Percentiles rank a stretch among this genome's conserved stretches.
These are phyloP conservation scores for Neltuma alba DNA, from an alignment of 306 rosid species.

Conservation along the genomic window DNA sequence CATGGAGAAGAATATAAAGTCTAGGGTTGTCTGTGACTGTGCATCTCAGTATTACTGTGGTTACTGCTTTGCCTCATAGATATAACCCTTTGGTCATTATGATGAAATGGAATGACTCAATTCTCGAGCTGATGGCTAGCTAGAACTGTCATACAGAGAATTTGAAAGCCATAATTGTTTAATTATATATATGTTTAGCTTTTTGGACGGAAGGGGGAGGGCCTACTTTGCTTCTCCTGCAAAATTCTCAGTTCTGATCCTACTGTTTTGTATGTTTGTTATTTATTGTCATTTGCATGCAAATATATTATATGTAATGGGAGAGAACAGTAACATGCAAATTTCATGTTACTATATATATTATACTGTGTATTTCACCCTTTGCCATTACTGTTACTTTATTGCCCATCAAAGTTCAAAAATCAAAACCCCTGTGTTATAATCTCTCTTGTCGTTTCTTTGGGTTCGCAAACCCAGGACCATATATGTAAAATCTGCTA, in stretches of 20 bases:
- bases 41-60: background rate
- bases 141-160: constrained; percentile 23
- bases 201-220: constrained; percentile 26
- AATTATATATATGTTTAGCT: constrained; percentile 39
- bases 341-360: constrained; percentile 19
- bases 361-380: constrained; percentile 22
- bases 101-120: constrained; percentile 57
- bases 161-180: constrained; percentile 49
- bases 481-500: background rate
- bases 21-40: background rate
- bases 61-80: background rate
- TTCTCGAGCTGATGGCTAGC: constrained; percentile 40
- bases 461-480: background rate
- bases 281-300: constrained; percentile 15
- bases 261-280: constrained; percentile 23
- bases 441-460: constrained; percentile 40
- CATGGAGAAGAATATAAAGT: background rate
- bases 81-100: constrained; percentile 43
- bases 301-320: background rate
- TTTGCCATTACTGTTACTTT: constrained; percentile 6
- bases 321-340: constrained; percentile 42
- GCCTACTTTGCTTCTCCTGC: constrained; percentile 45
- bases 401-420: constrained; percentile 15
- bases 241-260: constrained; percentile 23
- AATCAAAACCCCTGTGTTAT: background rate